Base-by-base conservation (phyloP, 176 grass and related monocot species). In the Oryza punctata region DNA sequence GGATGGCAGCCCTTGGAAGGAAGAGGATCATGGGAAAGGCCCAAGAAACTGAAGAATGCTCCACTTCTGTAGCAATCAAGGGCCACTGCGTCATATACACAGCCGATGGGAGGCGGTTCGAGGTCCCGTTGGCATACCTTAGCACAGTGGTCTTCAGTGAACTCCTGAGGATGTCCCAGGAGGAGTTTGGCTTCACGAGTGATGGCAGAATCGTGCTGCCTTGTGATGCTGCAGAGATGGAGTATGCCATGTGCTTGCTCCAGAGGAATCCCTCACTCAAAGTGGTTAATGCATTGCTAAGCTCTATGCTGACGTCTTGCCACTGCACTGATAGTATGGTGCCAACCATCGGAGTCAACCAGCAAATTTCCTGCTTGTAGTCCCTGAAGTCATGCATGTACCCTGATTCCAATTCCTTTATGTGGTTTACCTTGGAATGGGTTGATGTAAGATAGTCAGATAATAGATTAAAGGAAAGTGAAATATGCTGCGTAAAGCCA, bases 221-320 rank as follows among this genome's bases (percentile, higher is more conserved):
- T 1, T 93, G 89, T 27, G 86, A 96, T 21, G 86, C 91, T 0
- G 57, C 40, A 12, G 68, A 82, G 5, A 78, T 93, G 91, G 88
- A 93, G 83, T 93, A 93, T 14, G 88, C 37, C 19, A 85, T 96
- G 78, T 73, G 60, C 19, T 76, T 91, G 73, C 52, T 93, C 27
- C 78, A 78, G 24, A 88, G 76, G 57, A 66, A 67, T 21, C 49
- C 82, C 4, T 90, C 90, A 0, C 16, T 70, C 1, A 90, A 90
- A 3, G 65, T 95, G 21, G 82, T 84, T 87, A 78, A 35, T 10
- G 79, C 82, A 5, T 67, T 94, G 27, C 63, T 94, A 0, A 59
- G 85, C 69, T 90, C 87, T 9, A 77, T 90, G 44, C 52, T 64
- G 43, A 14, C 1, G 5, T 1, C 81, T 26, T 84, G 72, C 57